Evolutionary conservation across 306 rosid species (phyloP).

Genomic region (Sesbania bispinosa): DNA sequence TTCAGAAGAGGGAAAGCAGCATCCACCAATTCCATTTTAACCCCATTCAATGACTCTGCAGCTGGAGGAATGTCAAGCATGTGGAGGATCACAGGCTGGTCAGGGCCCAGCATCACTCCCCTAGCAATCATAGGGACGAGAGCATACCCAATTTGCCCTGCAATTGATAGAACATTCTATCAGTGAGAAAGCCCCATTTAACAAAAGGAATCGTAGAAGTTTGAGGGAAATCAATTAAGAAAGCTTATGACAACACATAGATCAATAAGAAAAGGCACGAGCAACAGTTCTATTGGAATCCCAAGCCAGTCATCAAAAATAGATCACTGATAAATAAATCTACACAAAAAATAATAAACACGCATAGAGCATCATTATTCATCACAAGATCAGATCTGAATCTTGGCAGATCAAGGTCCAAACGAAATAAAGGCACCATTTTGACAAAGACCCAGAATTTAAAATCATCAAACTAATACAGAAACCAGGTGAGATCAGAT

Average conservation of each 20-base stretch:
- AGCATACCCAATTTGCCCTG: constrained; percentile 98
- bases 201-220: neutral
- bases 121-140: constrained; percentile 98
- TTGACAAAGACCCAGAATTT: neutral
- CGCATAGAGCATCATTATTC: neutral
- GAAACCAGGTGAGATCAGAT: neutral
- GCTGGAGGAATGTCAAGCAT: constrained; percentile 90
- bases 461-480: neutral
- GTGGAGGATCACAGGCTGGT: constrained; percentile 97
- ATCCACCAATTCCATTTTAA: constrained; percentile 38
- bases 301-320: neutral
- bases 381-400: constrained; percentile 25
- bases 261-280: neutral
- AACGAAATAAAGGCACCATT: neutral
- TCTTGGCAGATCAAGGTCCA: neutral
- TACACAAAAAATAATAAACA: neutral
- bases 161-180: constrained; percentile 21
- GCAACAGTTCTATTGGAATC: neutral
- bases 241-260: neutral
- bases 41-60: constrained; percentile 79
- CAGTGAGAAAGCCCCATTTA: neutral
- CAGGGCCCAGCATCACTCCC: constrained; percentile 88
- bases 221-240: neutral
- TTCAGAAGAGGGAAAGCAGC: constrained; percentile 36
- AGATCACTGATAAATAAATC: neutral